Evolutionary conservation across 768 basidiomycete species (phyloP), one percentile per base, ranked within the genome.

Genomic region (Ephemerocybe angulata): DNA sequence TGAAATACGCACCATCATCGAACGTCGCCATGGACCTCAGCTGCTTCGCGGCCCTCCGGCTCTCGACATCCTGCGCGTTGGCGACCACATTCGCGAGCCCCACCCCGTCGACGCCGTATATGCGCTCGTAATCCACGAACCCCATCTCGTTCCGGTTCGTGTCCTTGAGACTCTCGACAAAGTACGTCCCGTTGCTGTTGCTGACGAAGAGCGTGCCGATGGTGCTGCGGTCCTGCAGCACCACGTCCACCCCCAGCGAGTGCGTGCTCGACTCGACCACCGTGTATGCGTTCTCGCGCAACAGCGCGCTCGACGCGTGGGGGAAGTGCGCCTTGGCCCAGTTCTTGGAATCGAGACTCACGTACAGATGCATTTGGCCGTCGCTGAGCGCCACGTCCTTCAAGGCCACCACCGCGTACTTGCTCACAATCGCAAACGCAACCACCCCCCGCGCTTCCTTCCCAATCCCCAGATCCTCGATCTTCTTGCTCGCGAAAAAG

Each of bases 241-340:
- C 83, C 43, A 98, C 95, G 65, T 99, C 97, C 35, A 99, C 90
- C 3, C 88, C 92, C 24, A 99, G 80, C 6, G 95, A 98, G 66
- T 98, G 93, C 0, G 87, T 86, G 8, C 93, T 95, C 3, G 87
- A 89, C 70, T 98, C 94, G 56, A 99, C 88, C 62, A 99, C 86
- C 10, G 97, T 99, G 67, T 99, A 98, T 5, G 91, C 90, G 65
- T 96, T 95, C 73, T 95, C 93, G 6, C 86, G 81, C 13, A 97
- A 79, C 31, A 80, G 78, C 1, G 88, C 86, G 2, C 82, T 84
- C 0, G 85, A 86, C 2, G 90, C 87, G 64, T 97, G 97, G 2
- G 97, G 97, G 77, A 99, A 98, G 56, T 85, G 84, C 1, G 92
- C 93, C 61, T 87, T 85, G 2, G 88, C 87, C 94, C 94, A 99